Conservation (phyloP, 23 red algal species). For the Gracilaria domingensis region DNA sequence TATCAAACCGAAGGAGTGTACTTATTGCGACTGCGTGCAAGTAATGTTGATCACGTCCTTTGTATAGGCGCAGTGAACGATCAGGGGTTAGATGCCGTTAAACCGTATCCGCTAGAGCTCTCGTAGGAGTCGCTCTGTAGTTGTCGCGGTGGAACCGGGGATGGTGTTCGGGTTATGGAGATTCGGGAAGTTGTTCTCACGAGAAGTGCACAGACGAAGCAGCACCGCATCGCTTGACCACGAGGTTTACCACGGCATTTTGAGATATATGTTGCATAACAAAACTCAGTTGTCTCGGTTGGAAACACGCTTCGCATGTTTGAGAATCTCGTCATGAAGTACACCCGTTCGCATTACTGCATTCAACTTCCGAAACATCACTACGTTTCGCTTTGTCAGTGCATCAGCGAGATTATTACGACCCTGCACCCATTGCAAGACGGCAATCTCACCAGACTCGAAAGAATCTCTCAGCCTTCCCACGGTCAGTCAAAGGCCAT, state of each 20-base stretch:
- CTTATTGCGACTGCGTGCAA: not conserved
- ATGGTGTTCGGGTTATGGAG: not conserved
- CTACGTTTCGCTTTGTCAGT: constrained; percentile 43
- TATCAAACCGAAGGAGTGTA: not conserved
- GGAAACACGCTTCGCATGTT: no score
- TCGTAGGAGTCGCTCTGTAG: not conserved
- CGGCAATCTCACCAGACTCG: constrained; percentile 22
- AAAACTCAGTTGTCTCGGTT: no score
- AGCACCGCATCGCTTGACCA: no score
- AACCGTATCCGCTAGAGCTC: not conserved
- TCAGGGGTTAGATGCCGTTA: not conserved
- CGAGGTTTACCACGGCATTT: no score
- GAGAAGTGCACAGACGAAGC: not conserved
- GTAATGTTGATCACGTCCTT: not conserved
- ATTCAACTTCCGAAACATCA: constrained; percentile 44
- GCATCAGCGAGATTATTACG: constrained; percentile 27
- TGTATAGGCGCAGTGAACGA: not conserved
- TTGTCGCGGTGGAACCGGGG: not conserved
- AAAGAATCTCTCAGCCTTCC: constrained; percentile 35
- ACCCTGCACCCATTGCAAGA: constrained; percentile 21
- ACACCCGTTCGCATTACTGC: not conserved
- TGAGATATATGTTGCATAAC: no score
- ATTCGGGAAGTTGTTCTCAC: not conserved
- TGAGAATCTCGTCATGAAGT: no score
- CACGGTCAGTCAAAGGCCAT: constrained; percentile 32